Evolutionary conservation across 768 basidiomycete genomes (phyloP).

Genomic region (Lentinula aciculospora): DNA sequence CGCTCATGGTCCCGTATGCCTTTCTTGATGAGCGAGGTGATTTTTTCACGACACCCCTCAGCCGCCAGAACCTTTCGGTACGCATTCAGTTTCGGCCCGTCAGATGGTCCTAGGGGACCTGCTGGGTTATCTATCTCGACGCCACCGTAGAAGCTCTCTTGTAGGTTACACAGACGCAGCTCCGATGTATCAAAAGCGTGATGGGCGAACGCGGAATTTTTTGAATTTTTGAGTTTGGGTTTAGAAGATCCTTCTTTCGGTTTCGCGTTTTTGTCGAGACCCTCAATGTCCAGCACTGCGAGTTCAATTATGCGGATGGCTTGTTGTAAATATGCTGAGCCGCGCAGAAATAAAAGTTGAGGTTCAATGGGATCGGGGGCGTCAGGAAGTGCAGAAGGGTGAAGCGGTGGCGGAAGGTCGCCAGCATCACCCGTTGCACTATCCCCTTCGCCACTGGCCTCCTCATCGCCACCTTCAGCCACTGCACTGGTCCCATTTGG

Average conservation of each 20-base stretch:
- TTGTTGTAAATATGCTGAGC: slow-evolving; percentile 77
- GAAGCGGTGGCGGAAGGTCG: slow-evolving; percentile 48
- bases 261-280: slow-evolving; percentile 52
- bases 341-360: slow-evolving; percentile 79
- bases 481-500: slow-evolving; percentile 56
- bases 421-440: slow-evolving; percentile 23
- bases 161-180: slow-evolving; percentile 69
- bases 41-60: slow-evolving; percentile 51
- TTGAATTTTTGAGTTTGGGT: neutral
- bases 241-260: slow-evolving; percentile 15
- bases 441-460: slow-evolving; percentile 12
- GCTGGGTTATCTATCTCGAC: slow-evolving; percentile 80
- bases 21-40: slow-evolving; percentile 59
- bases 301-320: slow-evolving; percentile 71
- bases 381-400: slow-evolving; percentile 69
- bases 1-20: slow-evolving; percentile 80
- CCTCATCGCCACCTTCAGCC: slow-evolving; percentile 38
- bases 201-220: neutral
- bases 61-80: slow-evolving; percentile 60
- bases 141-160: slow-evolving; percentile 75
- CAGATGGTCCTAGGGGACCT: slow-evolving; percentile 60
- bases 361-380: slow-evolving; percentile 86
- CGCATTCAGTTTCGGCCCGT: slow-evolving; percentile 54
- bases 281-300: slow-evolving; percentile 66
- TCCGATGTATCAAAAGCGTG: slow-evolving; percentile 41